Evolutionary conservation across 768 basidiomycete species (phyloP).

Genomic region (Solioccasus polychromus): DNA sequence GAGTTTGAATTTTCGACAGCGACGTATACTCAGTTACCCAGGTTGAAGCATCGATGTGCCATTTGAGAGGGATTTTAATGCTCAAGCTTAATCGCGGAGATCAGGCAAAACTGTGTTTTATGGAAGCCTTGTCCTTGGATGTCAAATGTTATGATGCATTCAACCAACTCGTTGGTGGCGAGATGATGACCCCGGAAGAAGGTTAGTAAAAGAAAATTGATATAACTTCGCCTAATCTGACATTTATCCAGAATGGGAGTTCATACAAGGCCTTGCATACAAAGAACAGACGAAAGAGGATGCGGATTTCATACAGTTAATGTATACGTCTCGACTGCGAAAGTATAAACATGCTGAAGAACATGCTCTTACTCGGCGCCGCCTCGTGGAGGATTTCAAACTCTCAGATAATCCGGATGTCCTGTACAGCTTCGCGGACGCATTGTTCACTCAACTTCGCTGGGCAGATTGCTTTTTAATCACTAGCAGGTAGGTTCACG

Average conservation of each 20-base stretch:
- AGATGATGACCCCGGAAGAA: constrained; percentile 96
- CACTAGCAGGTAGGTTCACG: constrained; percentile 61
- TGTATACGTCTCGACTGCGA: constrained; percentile 87
- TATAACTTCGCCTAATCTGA: constrained; percentile 3
- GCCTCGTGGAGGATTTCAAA: constrained; percentile 79
- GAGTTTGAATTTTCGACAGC: constrained; percentile 12
- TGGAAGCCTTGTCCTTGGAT: constrained; percentile 92
- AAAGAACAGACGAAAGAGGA: constrained; percentile 82
- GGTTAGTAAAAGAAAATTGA: constrained; percentile 46
- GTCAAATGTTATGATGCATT: constrained; percentile 98
- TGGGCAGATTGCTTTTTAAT: constrained; percentile 94
- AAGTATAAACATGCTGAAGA: constrained; percentile 87
- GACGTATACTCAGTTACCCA: constrained; percentile 30
- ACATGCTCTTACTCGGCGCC: constrained; percentile 73
- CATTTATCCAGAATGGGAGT: constrained; percentile 83
- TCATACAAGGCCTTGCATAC: constrained; percentile 82
- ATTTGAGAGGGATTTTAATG: constrained; percentile 90
- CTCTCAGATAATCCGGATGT: constrained; percentile 93
- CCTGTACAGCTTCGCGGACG: constrained; percentile 85
- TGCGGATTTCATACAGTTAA: constrained; percentile 86
- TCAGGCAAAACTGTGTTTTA: constrained; percentile 90
- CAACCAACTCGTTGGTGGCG: constrained; percentile 82
- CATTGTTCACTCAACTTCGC: constrained; percentile 80
- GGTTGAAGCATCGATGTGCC: constrained; percentile 98
- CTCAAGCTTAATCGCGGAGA: constrained; percentile 89